Evolutionary conservation across 2,329 filamentous ascomycete genomes (phyloP), one percentile per base, ranked within the genome.

Genomic region (Diaporthe velutina): DNA sequence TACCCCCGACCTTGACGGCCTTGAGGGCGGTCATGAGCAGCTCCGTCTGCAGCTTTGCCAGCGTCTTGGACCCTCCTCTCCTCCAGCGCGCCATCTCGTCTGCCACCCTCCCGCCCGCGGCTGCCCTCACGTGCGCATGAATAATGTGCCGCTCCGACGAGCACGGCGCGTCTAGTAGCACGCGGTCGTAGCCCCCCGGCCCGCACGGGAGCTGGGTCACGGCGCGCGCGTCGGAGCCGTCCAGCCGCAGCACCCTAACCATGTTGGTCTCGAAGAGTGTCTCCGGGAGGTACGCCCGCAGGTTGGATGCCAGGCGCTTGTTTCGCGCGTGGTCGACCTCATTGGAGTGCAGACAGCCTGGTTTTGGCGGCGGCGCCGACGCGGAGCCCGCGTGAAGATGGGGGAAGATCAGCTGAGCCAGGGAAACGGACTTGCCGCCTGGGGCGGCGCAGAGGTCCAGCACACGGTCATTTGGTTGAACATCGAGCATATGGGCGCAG

Each of bases 391-490:
- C 77, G 42, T 71, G 74, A 19, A 74, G 74, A 8, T 74, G 30
- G 8, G 77, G 76, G 10, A 77, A 78, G 4, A 85, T 76, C 9
- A 79, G 76, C 68, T 84, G 82, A 1, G 81, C 78, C 38, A 84
- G 74, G 4, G 79, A 78, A 30, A 84, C 76, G 8, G 82, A 83
- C 52, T 84, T 84, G 45, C 81, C 82, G 64, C 82, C 80, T 42
- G 83, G 83, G 2, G 83, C 83, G 7, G 84, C 84, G 73, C 84
- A 85, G 13, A 85, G 79, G 67, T 86, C 84, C 19, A 86, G 78
- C 8, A 85, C 79, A 30, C 81, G 80, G 67, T 85, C 81, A 13
- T 82, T 80, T 3, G 83, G 82, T 54, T 78, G 78, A 12, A 82
- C 80, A 54, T 79, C 76, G 4, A 85, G 81, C 5, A 85, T 61